phyloP scores from a whole-genome alignment of 345 rosid genomes.

The Streptanthus diversifolius region DNA sequence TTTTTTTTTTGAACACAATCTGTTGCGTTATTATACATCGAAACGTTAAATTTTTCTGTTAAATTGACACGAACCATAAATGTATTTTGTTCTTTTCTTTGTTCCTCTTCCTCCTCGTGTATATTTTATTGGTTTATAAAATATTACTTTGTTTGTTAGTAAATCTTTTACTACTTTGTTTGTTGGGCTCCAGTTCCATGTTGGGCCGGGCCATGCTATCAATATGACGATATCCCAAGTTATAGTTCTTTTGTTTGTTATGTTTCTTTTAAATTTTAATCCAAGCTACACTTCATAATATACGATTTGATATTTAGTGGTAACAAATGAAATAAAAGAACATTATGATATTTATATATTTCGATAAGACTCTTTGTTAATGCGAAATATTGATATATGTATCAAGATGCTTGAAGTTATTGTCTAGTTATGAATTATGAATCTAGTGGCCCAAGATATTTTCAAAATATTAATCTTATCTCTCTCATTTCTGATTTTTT shows the following conservation, averaged over 20 bases:
- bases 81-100: slow-evolving; percentile 12
- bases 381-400: no score
- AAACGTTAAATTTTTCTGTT: slow-evolving; percentile 18
- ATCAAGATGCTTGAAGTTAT: no score
- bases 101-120: not conserved
- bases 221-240: not conserved
- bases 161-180: not conserved
- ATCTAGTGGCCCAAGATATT: no score
- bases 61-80: slow-evolving; percentile 2
- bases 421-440: no score
- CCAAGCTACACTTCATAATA: no score
- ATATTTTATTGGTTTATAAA: not conserved
- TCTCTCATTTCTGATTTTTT: no score
- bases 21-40: slow-evolving; percentile 15
- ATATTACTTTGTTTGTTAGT: no score
- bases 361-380: no score
- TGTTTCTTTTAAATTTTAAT: not conserved
- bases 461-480: no score
- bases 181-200: not conserved
- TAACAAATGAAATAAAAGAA: no score
- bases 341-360: not conserved
- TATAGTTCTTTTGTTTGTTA: not conserved
- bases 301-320: no score
- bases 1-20: no score
- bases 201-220: not conserved